These are phyloP conservation scores for Erodium moschatum DNA, from an alignment of 441 rosid species.

Conservation along the genomic window DNA sequence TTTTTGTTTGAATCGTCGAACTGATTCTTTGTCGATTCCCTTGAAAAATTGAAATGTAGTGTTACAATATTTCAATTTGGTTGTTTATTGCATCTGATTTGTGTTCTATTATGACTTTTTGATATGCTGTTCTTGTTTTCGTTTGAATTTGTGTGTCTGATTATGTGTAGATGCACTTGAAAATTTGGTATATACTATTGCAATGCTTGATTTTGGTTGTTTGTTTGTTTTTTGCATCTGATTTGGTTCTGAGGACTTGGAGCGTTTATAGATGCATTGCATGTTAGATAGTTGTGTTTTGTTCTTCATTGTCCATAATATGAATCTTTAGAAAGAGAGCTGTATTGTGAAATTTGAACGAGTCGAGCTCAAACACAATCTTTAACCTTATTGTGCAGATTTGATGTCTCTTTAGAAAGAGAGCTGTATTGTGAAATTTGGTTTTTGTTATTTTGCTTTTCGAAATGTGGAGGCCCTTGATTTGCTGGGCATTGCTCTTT, in stretches of 20 bases:
- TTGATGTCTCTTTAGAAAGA: background rate
- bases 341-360: conserved; percentile 5
- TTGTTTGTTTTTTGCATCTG: too few species aligned
- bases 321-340: conserved; percentile 3
- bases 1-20: too few species aligned
- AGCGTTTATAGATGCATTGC: background rate
- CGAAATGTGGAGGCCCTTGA: conserved; percentile 32
- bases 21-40: too few species aligned
- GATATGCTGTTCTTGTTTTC: background rate
- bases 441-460: background rate
- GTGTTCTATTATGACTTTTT: background rate
- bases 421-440: conserved; percentile 8
- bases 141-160: background rate
- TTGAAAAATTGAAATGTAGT: too few species aligned
- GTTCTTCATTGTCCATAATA: background rate
- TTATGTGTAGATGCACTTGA: background rate
- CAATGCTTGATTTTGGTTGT: too few species aligned
- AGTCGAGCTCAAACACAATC: too few species aligned
- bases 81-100: too few species aligned
- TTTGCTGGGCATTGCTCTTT: conserved; percentile 35
- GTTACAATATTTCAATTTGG: too few species aligned
- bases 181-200: background rate
- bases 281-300: background rate
- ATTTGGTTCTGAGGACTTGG: background rate
- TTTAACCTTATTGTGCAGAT: background rate